Evolutionary conservation across 1,139 yeast species (phyloP).

Genomic region (Blastobotrys arbuscula): DNA sequence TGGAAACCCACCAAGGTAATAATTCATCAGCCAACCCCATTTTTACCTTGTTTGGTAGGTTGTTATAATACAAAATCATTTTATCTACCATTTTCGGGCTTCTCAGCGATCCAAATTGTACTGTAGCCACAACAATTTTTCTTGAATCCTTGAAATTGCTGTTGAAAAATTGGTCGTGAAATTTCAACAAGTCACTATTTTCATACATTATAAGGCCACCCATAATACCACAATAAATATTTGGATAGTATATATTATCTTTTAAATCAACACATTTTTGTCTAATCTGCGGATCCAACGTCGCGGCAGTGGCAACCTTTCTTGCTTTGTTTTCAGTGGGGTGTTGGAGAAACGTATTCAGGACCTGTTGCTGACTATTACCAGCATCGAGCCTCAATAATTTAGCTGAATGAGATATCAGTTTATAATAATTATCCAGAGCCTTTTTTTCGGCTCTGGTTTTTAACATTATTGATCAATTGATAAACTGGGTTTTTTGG

Average conservation of each 20-base stretch:
- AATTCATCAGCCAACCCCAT: conserved; percentile 2
- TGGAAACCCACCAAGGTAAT: conserved; percentile 1
- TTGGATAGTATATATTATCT: background rate
- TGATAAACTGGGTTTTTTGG: background rate
- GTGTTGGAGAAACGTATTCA: background rate
- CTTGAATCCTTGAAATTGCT: background rate
- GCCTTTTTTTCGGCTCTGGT: background rate
- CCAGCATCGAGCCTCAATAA: background rate
- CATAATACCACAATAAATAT: conserved; percentile 9
- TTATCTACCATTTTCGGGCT: background rate
- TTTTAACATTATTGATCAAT: background rate
- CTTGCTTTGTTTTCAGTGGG: background rate
- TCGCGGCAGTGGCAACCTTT: background rate
- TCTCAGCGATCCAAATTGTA: conserved; percentile 7
- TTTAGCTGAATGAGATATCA: background rate
- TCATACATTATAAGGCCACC: conserved; percentile 9
- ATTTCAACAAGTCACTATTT: background rate
- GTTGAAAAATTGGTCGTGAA: conserved; percentile 2
- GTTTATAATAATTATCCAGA: background rate
- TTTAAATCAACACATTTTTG: background rate
- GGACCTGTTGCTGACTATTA: background rate
- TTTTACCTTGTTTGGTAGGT: background rate
- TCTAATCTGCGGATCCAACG: background rate
- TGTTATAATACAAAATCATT: conserved; percentile 4
- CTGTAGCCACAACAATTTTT: background rate